Evolutionary conservation across 768 basidiomycete genomes (phyloP), one percentile per base, ranked within the genome.

Genomic region (Agaricus subrufescens): DNA sequence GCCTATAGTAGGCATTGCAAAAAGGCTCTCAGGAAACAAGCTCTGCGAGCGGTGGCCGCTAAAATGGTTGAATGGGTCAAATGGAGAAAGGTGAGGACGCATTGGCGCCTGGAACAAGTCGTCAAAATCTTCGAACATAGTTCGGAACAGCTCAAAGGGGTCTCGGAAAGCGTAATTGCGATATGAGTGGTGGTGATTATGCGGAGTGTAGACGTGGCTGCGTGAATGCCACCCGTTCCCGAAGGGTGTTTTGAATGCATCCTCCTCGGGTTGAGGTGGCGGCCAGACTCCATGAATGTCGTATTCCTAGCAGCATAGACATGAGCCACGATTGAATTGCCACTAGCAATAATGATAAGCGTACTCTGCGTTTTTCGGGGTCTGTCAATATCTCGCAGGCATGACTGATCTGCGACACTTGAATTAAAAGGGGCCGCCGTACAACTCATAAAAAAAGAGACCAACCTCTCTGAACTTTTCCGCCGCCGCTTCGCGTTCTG

Each of bases 241-340:
- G 49, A 30, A 57, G 61, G 40, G 56, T 37, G 42, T 8, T 0
- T 50, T 48, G 12, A 50, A 56, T 14, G 25, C 47, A 26, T 64
- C 59, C 14, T 63, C 62, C 10, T 70, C 73, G 10, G 61, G 66
- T 59, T 73, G 62, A 1, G 85, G 85, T 8, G 86, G 87, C 10
- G 90, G 90, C 85, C 86, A 91, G 48, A 83, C 75, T 38, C 89
- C 88, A 59, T 85, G 71, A n/a, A 68, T 66, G 63, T 92, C 90
- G 66, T 90, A 91, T 9, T 78, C 63, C 85, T 87, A 61, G 54
- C 5, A 3, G 31, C 8, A 52, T 30, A 27, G 27, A 30, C n/a
- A 14, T 46, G 45, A 23, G 43, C 42, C 39, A 26, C 15, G 12
- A 19, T 37, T 34, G 7, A 26, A 34, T 55, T 11, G 29, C 19